Percentiles rank a stretch among this genome's conserved stretches.
Conservation (phyloP, 495 filamentous ascomycete genomes). For the Podospora pseudocomata region DNA sequence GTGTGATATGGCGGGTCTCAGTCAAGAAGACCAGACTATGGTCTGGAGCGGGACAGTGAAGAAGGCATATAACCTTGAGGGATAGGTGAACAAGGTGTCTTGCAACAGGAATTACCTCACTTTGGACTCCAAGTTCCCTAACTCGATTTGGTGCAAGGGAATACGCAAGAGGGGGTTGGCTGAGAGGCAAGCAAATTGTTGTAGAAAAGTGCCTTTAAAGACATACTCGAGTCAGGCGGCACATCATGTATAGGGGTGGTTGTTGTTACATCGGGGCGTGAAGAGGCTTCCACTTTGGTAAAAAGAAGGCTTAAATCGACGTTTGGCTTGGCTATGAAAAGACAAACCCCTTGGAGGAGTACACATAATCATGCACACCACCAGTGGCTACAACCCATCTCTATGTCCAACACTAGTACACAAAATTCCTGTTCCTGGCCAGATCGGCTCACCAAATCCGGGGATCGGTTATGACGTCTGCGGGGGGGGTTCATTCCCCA, state of each 20-base stretch:
- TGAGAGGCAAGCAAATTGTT: neutral
- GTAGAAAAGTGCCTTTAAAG: neutral
- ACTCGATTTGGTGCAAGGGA: neutral
- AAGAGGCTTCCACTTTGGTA: neutral
- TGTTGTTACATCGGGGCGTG: neutral
- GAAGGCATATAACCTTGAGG: slow-evolving; percentile 58
- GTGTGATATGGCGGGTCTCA: slow-evolving; percentile 55
- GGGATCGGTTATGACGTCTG: slow-evolving; percentile 18
- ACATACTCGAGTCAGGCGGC: neutral
- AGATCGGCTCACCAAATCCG: slow-evolving; percentile 6
- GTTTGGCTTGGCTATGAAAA: neutral
- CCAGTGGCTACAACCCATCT: too few species aligned
- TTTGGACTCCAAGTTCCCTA: neutral
- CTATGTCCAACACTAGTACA: too few species aligned
- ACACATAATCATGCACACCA: too few species aligned
- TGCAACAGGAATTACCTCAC: neutral
- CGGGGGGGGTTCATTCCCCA: slow-evolving; percentile 7
- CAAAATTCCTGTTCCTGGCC: neutral
- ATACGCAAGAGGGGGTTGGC: neutral
- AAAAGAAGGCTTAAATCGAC: neutral
- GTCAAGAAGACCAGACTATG: slow-evolving; percentile 52
- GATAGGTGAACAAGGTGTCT: slow-evolving; percentile 21
- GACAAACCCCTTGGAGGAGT: neutral
- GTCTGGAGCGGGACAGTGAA: slow-evolving; percentile 69
- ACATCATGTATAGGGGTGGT: neutral